A percentile compares a stretch with the other conserved stretches of the same genome.
phyloP scores from a whole-genome alignment of 257 asterid genomes.

The Solanum neorickii region DNA sequence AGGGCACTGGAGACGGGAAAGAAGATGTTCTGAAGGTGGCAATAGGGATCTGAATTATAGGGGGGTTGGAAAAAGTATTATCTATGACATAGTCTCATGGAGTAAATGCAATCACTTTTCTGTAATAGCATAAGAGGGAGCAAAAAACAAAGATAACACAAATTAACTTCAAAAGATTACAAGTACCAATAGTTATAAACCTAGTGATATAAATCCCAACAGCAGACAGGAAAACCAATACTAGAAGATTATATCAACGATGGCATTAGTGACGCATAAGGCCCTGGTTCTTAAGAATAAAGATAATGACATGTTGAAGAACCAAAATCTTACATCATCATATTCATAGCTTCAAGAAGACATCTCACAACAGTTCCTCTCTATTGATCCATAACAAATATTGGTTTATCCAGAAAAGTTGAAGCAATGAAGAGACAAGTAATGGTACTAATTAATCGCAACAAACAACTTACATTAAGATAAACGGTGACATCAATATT shows the following conservation, averaged over 20 bases:
- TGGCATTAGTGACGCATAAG: not conserved
- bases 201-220: not conserved
- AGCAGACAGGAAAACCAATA: not conserved
- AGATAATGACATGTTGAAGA: not conserved
- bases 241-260: not conserved
- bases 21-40: not conserved
- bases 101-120: not conserved
- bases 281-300: not conserved
- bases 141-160: not conserved
- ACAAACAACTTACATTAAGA: constrained; percentile 62
- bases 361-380: not conserved
- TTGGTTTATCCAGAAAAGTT: not conserved
- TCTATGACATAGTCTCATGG: not conserved
- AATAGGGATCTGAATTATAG: not conserved
- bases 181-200: not conserved
- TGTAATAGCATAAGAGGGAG: not conserved
- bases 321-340: not conserved
- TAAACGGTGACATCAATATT: constrained; percentile 94
- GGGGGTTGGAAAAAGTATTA: not conserved
- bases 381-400: not conserved
- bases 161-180: not conserved
- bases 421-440: not conserved
- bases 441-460: not conserved
- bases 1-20: not conserved
- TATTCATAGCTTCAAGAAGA: not conserved